Conservation (phyloP, 164 flowering plant species). For the Kingdonia uniflora region DNA sequence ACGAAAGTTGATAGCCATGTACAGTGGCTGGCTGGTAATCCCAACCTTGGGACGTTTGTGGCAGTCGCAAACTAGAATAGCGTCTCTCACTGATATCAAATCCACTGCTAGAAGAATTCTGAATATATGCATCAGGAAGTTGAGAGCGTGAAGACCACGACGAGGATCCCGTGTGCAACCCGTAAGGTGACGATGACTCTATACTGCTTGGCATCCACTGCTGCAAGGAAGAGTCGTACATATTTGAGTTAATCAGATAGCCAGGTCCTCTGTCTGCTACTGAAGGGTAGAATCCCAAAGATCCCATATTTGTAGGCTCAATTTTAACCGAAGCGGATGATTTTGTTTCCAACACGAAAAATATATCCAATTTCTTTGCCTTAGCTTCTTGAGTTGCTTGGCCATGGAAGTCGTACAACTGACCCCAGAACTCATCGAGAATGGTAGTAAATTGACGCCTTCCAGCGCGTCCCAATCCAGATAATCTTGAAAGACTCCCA, state of each 20-base stretch:
- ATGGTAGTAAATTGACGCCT: slow-evolving; percentile 69
- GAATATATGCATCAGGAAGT: slow-evolving; percentile 42
- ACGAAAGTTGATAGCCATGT: slow-evolving; percentile 75
- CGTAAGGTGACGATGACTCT: slow-evolving; percentile 46
- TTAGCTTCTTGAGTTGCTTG: slow-evolving; percentile 62
- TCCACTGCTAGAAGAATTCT: slow-evolving; percentile 27
- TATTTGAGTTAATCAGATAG: slow-evolving; percentile 19
- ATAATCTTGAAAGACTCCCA: slow-evolving; percentile 87
- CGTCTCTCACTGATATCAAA: slow-evolving; percentile 55
- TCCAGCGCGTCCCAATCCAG: slow-evolving; percentile 92
- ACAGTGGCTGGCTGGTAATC: slow-evolving; percentile 85
- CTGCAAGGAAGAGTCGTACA: slow-evolving; percentile 17
- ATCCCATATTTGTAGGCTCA: slow-evolving; percentile 28
- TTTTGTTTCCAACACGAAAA: slow-evolving; percentile 45
- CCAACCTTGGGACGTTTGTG: slow-evolving; percentile 45
- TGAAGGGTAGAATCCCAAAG: slow-evolving; percentile 31
- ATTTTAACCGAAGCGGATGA: slow-evolving; percentile 23
- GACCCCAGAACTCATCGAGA: slow-evolving; percentile 97
- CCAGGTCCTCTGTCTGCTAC: slow-evolving; percentile 37
- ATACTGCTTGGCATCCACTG: slow-evolving; percentile 27
- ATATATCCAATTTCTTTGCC: slow-evolving; percentile 40
- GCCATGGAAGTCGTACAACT: slow-evolving; percentile 85
- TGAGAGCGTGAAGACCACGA: slow-evolving; percentile 39
- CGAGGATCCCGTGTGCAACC: slow-evolving; percentile 37
- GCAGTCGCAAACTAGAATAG: slow-evolving; percentile 66